phyloP scores from a whole-genome alignment of 2,329 filamentous ascomycete species.

The Amphichorda felina region DNA sequence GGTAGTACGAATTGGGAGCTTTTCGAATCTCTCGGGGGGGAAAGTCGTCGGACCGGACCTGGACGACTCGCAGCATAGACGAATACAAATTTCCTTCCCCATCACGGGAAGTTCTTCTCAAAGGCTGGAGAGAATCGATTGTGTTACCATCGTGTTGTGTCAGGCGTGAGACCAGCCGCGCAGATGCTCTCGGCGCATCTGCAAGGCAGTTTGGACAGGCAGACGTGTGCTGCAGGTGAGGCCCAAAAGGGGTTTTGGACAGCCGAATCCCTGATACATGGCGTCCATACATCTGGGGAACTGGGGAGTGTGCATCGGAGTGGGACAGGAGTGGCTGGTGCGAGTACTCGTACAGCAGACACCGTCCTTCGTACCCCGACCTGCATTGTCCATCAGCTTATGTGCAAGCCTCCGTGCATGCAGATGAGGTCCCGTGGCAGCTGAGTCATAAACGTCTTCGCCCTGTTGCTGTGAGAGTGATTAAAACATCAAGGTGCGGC shows the following conservation, averaged over 20 bases:
- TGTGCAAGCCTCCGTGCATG: slow-evolving; percentile 16
- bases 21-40: too few relatives aligned
- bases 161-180: not conserved
- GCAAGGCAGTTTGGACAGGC: not conserved
- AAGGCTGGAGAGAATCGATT: too few relatives aligned
- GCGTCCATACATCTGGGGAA: not conserved
- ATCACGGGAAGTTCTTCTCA: too few relatives aligned
- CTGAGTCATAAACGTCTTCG: not conserved
- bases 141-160: not conserved
- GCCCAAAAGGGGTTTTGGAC: not conserved
- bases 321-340: not conserved
- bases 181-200: not conserved
- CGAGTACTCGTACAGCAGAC: not conserved
- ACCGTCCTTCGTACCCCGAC: not conserved
- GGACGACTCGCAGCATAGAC: too few relatives aligned
- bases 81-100: too few relatives aligned
- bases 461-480: too few relatives aligned
- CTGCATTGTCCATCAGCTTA: slow-evolving; percentile 11
- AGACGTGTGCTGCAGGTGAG: not conserved
- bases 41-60: too few relatives aligned
- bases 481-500: too few relatives aligned
- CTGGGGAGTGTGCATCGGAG: not conserved
- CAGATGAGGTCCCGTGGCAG: slow-evolving; percentile 16
- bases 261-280: not conserved
- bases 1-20: too few relatives aligned